Evolutionary conservation across 371 early-diverging fungal genomes (phyloP), one percentile per base, ranked within the genome.

Genomic region (Capillidium heterosporum): DNA sequence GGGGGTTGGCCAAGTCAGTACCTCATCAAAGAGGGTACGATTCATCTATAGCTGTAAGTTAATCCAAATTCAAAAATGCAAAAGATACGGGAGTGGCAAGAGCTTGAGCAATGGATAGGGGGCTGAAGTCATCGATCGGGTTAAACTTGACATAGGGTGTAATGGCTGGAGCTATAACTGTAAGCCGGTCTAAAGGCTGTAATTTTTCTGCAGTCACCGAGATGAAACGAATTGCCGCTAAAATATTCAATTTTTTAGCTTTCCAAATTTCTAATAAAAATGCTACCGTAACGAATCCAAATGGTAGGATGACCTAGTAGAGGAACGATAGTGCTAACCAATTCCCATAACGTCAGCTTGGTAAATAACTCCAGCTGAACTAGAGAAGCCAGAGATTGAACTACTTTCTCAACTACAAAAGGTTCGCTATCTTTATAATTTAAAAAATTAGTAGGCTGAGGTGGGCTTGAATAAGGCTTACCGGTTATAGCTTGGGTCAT

Each of bases 401-500:
- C 65, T 4, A 90, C 94, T 53, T 83, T 86, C 56, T 87, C 89
- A 0, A 91, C 86, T 1, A 93, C 93, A 66, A 84, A 87, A 55
- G 87, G 90, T 57, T 92, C 89, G 10, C 81, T 68, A 64, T 95
- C 95, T 75, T 59, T 7, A 35, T 17, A 39, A 7, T 41, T 57
- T 24, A 7, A 13, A 29, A 28, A n/a, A 17, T 48, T n/a, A n/a
- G n/a, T n/a, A n/a, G n/a, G n/a, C n/a, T n/a, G n/a, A n/a, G n/a
- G 19, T 2, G 40, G 21, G 2, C n/a, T 53, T 31, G 46, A 53
- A 21, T 21, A 10, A 52, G n/a, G 43, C 39, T 15, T 76, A 82
- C 85, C 87, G 47, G 84, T 82, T n/a, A 92, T 62, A 0, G 87
- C 78, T 61, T 89, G 89, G n/a, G 85, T 72, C 81, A 91, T 84